Evolutionary conservation across 768 basidiomycete species (phyloP), one percentile per base, ranked within the genome.

Genomic region (Russula ochroleuca): DNA sequence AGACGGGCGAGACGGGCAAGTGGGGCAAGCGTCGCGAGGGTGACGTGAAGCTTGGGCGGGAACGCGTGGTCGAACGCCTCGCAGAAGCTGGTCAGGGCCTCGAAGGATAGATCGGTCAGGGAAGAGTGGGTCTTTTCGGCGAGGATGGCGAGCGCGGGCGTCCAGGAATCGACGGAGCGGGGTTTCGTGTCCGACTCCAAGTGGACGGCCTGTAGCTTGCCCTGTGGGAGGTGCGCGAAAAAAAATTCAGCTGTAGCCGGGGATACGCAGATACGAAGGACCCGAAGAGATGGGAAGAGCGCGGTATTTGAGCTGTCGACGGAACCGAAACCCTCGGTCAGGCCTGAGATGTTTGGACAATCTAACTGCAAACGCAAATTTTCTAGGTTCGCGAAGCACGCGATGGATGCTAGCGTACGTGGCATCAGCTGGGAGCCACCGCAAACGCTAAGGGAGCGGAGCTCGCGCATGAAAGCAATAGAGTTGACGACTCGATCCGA

Each of bases 1-100:
- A 74, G 69, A 28, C 64, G 57, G 56, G 68, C 43, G 60, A 73
- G 69, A 23, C 65, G 59, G 13, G 69, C 64, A 51, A 75, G 72
- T 1, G 73, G 72, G 23, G 62, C 62, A 40, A 75, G 69, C 25
- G 70, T 62, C 21, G 67, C 53, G 48, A 72, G 57, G 13, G 70
- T 64, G 65, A 72, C 67, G 64, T 68, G 62, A 49, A 68, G 66
- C 37, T 68, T 63, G 14, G 68, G 68, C 1, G 66, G 68, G 37
- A 59, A 40, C 17, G 62, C 37, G 57, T 63, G 59, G 59, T 68
- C 66, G 23, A 63, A 53, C 14, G 49, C 59, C 47, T 68, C 68
- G 62, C 68, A 68, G 59, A 67, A 67, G 65, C 59, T 59, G 23
- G 68, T 68, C 25, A 61, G 57, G 19, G 45, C 57, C 23, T 68